Percentiles rank a stretch among this genome's conserved stretches.
phyloP scores from a whole-genome alignment of 192 early-diverging fungal species.

The Entrophospora sp. region DNA sequence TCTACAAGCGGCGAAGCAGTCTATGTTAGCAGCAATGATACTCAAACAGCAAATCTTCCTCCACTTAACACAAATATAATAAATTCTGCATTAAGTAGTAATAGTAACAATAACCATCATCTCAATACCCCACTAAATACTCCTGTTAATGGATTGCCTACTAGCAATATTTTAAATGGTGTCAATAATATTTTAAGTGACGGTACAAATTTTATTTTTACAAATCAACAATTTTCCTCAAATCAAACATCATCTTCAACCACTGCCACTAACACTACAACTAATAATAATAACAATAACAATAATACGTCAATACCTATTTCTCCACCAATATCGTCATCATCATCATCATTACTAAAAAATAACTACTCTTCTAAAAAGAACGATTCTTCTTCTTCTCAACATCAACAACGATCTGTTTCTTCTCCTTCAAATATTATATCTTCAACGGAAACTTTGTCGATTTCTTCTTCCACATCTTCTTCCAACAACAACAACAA shows the following conservation, averaged over 20 bases:
- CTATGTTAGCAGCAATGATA: constrained; percentile 15
- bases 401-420: neutral
- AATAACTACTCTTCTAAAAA: neutral
- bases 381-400: neutral
- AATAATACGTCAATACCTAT: neutral
- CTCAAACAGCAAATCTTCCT: neutral
- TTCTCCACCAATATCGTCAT: neutral
- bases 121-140: neutral
- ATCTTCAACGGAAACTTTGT: neutral
- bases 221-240: constrained; percentile 1
- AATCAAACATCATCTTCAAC: neutral
- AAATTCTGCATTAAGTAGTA: neutral
- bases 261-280: neutral
- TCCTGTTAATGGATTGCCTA: neutral
- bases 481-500: neutral
- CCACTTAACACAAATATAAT: neutral
- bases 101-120: neutral
- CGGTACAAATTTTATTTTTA: neutral
- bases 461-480: neutral
- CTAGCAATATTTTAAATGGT: neutral
- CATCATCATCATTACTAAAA: neutral
- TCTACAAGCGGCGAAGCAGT: constrained; percentile 5
- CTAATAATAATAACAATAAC: no score
- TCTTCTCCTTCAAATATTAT: neutral
- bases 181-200: neutral